These are phyloP conservation scores for Neophaeococcomyces mojaviensis DNA, from an alignment of 2,329 filamentous ascomycete genomes.

Conservation along the genomic window DNA sequence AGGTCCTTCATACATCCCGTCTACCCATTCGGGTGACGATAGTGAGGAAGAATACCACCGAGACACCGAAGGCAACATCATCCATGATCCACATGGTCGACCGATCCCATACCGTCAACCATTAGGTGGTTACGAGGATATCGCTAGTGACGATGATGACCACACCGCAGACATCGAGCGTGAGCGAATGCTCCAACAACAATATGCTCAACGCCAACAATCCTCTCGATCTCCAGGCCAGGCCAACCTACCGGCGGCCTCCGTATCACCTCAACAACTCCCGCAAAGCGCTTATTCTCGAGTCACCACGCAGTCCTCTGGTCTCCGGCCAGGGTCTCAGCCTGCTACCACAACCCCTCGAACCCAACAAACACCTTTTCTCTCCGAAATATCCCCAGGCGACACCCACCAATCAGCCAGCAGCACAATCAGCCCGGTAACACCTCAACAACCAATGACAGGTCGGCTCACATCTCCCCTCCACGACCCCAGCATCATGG, in stretches of 20 bases:
- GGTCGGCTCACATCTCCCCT: not conserved
- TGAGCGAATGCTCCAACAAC: constrained; percentile 28
- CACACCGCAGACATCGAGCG: constrained; percentile 41
- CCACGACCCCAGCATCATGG: not conserved
- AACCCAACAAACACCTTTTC: constrained; percentile 3
- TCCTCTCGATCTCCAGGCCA: constrained; percentile 29
- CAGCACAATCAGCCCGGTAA: constrained; percentile 10
- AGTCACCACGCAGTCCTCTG: not conserved
- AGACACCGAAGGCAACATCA: constrained; percentile 54
- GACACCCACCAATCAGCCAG: constrained; percentile 14
- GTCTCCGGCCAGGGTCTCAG: no score
- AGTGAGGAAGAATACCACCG: constrained; percentile 65
- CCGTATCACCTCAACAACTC: constrained; percentile 22
- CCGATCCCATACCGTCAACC: constrained; percentile 48
- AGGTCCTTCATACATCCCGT: constrained; percentile 34
- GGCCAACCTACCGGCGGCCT: constrained; percentile 29
- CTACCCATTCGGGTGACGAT: constrained; percentile 50
- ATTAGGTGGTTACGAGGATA: constrained; percentile 32
- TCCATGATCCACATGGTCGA: constrained; percentile 54
- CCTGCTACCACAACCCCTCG: constrained; percentile 3
- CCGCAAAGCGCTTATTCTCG: not conserved
- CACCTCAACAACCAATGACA: constrained; percentile 12
- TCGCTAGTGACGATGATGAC: constrained; percentile 49
- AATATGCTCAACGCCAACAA: constrained; percentile 27
- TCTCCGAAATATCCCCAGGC: not conserved